phyloP scores from a whole-genome alignment of 1,139 yeast species.

The Pichia sp. region DNA sequence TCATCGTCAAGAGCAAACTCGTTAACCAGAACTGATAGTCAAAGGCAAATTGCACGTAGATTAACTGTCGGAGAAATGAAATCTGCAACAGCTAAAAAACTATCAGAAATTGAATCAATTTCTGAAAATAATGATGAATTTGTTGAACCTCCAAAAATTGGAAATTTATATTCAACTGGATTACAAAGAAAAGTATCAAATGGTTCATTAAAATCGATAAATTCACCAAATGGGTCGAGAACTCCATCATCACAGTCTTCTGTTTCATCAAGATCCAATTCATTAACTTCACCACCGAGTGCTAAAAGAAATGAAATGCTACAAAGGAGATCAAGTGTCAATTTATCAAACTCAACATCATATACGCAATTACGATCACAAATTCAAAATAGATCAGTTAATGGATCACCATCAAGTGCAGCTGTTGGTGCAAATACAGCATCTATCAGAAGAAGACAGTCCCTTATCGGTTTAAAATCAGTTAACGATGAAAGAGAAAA shows the following conservation, averaged over 20 bases:
- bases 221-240: not conserved
- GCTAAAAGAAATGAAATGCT: not conserved
- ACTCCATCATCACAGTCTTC: not conserved
- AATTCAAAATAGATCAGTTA: not conserved
- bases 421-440: not conserved
- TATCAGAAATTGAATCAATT: not conserved
- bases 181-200: slow-evolving; percentile 3
- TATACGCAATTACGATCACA: not conserved
- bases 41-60: not conserved
- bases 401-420: not conserved
- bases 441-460: slow-evolving; percentile 3
- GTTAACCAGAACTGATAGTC: slow-evolving; percentile 8
- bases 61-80: not conserved
- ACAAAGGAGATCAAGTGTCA: slow-evolving; percentile 6
- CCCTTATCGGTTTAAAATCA: not conserved
- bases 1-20: slow-evolving; percentile 7
- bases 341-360: not conserved
- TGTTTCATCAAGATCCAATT: slow-evolving; percentile 21
- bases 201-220: not conserved
- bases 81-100: not conserved
- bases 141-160: slow-evolving; percentile 10
- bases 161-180: not conserved
- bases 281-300: slow-evolving; percentile 12
- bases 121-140: not conserved
- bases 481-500: not conserved